phyloP scores from a whole-genome alignment of 2,329 filamentous ascomycete species.

The Ascochyta rabiei region DNA sequence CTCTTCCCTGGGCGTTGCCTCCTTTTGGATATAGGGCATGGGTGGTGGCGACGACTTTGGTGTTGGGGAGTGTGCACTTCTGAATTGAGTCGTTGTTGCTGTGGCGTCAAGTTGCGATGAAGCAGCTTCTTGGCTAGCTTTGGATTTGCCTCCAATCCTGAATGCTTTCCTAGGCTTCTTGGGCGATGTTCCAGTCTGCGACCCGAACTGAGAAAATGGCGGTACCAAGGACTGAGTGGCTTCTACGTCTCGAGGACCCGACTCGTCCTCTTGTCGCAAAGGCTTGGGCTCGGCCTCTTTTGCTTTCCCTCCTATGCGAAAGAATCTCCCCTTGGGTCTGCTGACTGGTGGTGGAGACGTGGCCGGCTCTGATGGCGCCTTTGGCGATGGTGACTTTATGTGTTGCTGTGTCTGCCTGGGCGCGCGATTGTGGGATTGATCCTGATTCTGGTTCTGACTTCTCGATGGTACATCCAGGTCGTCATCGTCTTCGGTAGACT shows the following conservation, averaged over 20 bases:
- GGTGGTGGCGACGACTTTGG: slow-evolving; percentile 19
- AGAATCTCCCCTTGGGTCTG: slow-evolving; percentile 30
- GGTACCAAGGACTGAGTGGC: not conserved
- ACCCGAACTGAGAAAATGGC: slow-evolving; percentile 7
- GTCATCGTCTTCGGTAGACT: slow-evolving; percentile 46
- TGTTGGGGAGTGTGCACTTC: slow-evolving; percentile 16
- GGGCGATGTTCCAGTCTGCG: slow-evolving; percentile 7
- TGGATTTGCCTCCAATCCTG: slow-evolving; percentile 43
- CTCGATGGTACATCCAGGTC: slow-evolving; percentile 47
- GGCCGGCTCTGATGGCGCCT: slow-evolving; percentile 5
- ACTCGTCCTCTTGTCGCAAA: not conserved
- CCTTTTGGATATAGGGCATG: slow-evolving; percentile 4
- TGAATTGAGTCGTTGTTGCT: slow-evolving; percentile 8
- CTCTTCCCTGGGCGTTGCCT: slow-evolving; percentile 20
- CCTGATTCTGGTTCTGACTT: slow-evolving; percentile 20
- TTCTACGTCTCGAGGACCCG: not conserved
- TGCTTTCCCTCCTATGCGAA: slow-evolving; percentile 39
- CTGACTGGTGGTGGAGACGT: not conserved
- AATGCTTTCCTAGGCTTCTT: slow-evolving; percentile 31
- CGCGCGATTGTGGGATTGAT: not conserved
- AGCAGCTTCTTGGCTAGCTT: slow-evolving; percentile 7
- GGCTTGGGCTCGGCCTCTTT: slow-evolving; percentile 13
- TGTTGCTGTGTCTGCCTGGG: not conserved
- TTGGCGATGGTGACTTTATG: slow-evolving; percentile 12
- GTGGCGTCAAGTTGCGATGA: slow-evolving; percentile 5